These are phyloP conservation scores for Colletotrichum chlorophyti DNA, from an alignment of 2,329 filamentous ascomycete species.

Conservation along the genomic window DNA sequence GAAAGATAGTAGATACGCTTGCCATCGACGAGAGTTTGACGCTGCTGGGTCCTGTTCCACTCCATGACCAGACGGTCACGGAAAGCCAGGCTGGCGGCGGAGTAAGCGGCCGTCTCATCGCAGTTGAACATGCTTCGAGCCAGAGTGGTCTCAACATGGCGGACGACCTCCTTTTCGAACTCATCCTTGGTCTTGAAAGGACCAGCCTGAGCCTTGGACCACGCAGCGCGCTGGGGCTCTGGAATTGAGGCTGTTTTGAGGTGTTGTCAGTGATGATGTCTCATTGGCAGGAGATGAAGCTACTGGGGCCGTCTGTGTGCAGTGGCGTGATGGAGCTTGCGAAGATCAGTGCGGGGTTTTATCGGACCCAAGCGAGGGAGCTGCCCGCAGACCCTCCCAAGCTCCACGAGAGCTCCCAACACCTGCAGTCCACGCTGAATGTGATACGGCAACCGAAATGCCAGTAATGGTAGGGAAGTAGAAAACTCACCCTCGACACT, in stretches of 20 bases:
- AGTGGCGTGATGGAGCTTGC: conserved; percentile 32
- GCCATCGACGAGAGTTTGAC: conserved; percentile 86
- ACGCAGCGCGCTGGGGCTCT: conserved; percentile 84
- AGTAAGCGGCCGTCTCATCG: conserved; percentile 92
- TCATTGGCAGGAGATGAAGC: conserved; percentile 2
- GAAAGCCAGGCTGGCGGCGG: conserved; percentile 89
- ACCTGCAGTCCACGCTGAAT: too few species aligned
- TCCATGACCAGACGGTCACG: conserved; percentile 91
- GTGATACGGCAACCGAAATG: conserved; percentile 4
- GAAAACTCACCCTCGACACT: conserved; percentile 76
- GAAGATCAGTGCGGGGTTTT: conserved; percentile 34
- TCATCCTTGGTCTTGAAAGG: conserved; percentile 82
- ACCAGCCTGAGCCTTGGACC: conserved; percentile 67
- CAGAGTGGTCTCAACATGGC: conserved; percentile 94
- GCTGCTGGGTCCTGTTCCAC: conserved; percentile 98
- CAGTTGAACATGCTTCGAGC: conserved; percentile 98
- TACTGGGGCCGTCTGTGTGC: conserved; percentile 12
- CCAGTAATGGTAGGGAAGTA: background rate
- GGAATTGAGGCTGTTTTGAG: conserved; percentile 74
- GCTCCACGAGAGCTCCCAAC: conserved; percentile 25
- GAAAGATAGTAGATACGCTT: conserved; percentile 98
- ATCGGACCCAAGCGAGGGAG: conserved; percentile 31
- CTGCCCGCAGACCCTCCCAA: conserved; percentile 26
- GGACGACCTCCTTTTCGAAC: conserved; percentile 86
- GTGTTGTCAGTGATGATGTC: conserved; percentile 1